These are phyloP conservation scores for Viola pubescens DNA, from an alignment of 441 rosid species.

Conservation along the genomic window DNA sequence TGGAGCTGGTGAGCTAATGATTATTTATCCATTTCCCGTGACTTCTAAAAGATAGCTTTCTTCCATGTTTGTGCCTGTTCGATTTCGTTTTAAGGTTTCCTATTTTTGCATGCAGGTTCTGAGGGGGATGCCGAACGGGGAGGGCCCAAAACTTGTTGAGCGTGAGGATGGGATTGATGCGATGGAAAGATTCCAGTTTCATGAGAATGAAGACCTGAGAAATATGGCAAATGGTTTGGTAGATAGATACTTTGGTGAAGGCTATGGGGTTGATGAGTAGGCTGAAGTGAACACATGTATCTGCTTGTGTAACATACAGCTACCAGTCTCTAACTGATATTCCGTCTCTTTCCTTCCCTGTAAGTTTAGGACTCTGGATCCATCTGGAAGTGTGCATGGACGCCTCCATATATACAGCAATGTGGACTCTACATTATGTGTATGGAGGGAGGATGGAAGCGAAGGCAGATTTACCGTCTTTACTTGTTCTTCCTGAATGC, in stretches of 20 bases:
- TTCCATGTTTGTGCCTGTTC: background rate
- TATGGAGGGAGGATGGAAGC: too few relatives aligned
- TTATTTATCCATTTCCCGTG: background rate
- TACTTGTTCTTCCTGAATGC: too few relatives aligned
- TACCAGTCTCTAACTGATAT: too few relatives aligned
- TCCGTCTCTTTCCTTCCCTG: too few relatives aligned
- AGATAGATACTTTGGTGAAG: slow-evolving; percentile 84
- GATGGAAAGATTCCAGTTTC: slow-evolving; percentile 93
- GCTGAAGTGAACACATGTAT: background rate
- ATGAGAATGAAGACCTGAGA: slow-evolving; percentile 86
- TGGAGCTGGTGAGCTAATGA: slow-evolving; percentile 77
- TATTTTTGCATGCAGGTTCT: slow-evolving; percentile 42
- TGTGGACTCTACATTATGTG: too few relatives aligned
- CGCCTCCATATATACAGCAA: too few relatives aligned
- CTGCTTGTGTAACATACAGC: too few relatives aligned
- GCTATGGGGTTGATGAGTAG: slow-evolving; percentile 63
- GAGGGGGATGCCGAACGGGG: slow-evolving; percentile 86
- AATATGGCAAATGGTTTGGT: slow-evolving; percentile 87
- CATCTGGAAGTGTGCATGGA: too few relatives aligned
- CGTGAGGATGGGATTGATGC: slow-evolving; percentile 91
- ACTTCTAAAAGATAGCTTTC: background rate
- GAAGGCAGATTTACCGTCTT: too few relatives aligned
- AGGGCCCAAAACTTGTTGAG: slow-evolving; percentile 83
- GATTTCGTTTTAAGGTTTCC: background rate
- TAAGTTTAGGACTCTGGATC: too few relatives aligned